These are phyloP conservation scores for Nothophytophthora sp. DNA, from an alignment of 352 stramenopile species.

Conservation along the genomic window DNA sequence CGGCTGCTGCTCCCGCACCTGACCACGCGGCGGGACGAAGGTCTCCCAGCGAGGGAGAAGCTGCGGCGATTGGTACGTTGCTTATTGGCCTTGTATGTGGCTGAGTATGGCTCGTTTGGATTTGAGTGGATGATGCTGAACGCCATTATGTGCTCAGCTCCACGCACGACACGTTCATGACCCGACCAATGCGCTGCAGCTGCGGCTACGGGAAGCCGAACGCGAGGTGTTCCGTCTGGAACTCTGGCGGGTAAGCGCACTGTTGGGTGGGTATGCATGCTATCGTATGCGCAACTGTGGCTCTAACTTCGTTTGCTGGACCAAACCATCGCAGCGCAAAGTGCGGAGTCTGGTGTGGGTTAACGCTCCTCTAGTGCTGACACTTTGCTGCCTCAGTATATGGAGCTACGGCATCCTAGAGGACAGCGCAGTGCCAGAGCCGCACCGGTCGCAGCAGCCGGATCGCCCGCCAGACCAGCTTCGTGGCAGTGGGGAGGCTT, in stretches of 20 bases:
- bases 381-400: slow-evolving; percentile 38
- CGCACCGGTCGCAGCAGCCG: no score
- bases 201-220: slow-evolving; percentile 48
- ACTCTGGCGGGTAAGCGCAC: slow-evolving; percentile 38
- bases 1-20: slow-evolving; percentile 33
- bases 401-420: slow-evolving; percentile 28
- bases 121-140: neutral
- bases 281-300: no score
- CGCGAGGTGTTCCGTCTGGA: slow-evolving; percentile 30
- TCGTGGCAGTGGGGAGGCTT: slow-evolving; percentile 9
- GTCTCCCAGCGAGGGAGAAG: slow-evolving; percentile 26
- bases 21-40: slow-evolving; percentile 10
- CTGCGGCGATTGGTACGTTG: slow-evolving; percentile 41
- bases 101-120: no score
- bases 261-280: no score
- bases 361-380: slow-evolving; percentile 34
- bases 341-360: slow-evolving; percentile 34
- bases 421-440: neutral
- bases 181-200: slow-evolving; percentile 48
- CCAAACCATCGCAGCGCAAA: slow-evolving; percentile 37
- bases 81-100: neutral
- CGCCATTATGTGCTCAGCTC: slow-evolving; percentile 20
- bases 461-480: slow-evolving; percentile 7
- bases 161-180: slow-evolving; percentile 46
- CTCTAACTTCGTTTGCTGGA: no score